A percentile compares a stretch with the other conserved stretches of the same genome.
phyloP scores from a whole-genome alignment of 75 land plant genomes.

The Selaginella tamariscina region DNA sequence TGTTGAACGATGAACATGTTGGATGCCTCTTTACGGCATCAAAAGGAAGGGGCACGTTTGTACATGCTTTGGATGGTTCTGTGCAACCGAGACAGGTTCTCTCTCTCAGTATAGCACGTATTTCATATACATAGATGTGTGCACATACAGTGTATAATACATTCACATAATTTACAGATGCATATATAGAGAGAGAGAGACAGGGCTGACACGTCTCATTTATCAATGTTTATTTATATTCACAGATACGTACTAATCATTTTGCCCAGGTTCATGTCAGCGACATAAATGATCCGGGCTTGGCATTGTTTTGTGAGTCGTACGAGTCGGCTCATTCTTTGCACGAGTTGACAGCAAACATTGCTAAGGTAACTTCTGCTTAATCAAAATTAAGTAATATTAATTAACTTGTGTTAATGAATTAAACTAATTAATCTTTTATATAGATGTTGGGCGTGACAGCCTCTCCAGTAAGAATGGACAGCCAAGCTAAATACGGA shows the following conservation, averaged over 20 bases:
- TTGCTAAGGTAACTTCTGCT: slow-evolving; percentile 68
- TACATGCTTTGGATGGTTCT: slow-evolving; percentile 50
- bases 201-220: too few species aligned
- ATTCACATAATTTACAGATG: too few species aligned
- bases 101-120: too few species aligned
- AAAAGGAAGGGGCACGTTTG: slow-evolving; percentile 61
- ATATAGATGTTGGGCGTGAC: slow-evolving; percentile 79
- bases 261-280: slow-evolving; percentile 61
- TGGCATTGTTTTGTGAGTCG: slow-evolving; percentile 91
- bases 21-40: slow-evolving; percentile 85
- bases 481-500: slow-evolving; percentile 98
- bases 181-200: too few species aligned
- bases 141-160: too few species aligned
- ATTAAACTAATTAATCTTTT: background rate
- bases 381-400: too few species aligned
- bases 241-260: too few species aligned
- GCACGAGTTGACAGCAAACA: slow-evolving; percentile 68
- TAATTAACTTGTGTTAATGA: background rate
- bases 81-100: slow-evolving; percentile 27
- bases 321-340: slow-evolving; percentile 79
- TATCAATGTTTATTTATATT: too few species aligned
- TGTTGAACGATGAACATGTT: slow-evolving; percentile 28
- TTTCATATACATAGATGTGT: too few species aligned
- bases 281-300: slow-evolving; percentile 47
- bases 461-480: slow-evolving; percentile 85